Conservation (phyloP, 805 yeast species). For the Saccharomycopsis vini region DNA sequence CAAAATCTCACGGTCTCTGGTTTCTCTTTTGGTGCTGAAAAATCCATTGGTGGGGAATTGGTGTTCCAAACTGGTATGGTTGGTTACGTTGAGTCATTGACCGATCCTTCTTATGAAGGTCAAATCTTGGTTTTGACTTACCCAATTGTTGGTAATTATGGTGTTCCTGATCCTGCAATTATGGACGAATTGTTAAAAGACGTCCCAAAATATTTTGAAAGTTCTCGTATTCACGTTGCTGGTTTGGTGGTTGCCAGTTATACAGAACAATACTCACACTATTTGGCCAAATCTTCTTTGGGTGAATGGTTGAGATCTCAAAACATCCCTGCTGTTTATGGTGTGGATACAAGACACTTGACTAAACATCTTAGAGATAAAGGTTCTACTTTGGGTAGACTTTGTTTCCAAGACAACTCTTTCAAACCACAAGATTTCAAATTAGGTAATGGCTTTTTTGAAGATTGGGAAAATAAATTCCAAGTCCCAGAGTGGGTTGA, state of each 20-base stretch:
- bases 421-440: conserved; percentile 26
- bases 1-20: conserved; percentile 77
- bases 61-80: conserved; percentile 99
- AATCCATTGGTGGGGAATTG: conserved; percentile 87
- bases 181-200: conserved; percentile 66
- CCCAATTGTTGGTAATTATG: conserved; percentile 96
- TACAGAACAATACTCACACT: conserved; percentile 93
- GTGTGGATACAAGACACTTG: conserved; percentile 92
- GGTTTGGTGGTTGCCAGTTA: conserved; percentile 95
- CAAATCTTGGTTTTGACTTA: conserved; percentile 94
- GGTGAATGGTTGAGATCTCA: conserved; percentile 90
- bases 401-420: conserved; percentile 37
- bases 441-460: conserved; percentile 28
- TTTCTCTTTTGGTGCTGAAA: conserved; percentile 92
- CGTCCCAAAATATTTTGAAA: conserved; percentile 89
- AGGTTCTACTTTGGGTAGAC: conserved; percentile 90
- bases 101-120: conserved; percentile 97
- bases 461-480: conserved; percentile 54
- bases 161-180: conserved; percentile 86
- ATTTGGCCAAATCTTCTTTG: conserved; percentile 82
- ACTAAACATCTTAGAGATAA: conserved; percentile 87
- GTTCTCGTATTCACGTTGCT: conserved; percentile 86
- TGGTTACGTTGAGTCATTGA: conserved; percentile 95
- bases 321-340: conserved; percentile 92
- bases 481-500: conserved; percentile 83